Percentiles rank a stretch among this genome's conserved stretches.
These are phyloP conservation scores for Dacryopinax primogenitus DNA, from an alignment of 768 basidiomycete genomes.

Conservation along the genomic window DNA sequence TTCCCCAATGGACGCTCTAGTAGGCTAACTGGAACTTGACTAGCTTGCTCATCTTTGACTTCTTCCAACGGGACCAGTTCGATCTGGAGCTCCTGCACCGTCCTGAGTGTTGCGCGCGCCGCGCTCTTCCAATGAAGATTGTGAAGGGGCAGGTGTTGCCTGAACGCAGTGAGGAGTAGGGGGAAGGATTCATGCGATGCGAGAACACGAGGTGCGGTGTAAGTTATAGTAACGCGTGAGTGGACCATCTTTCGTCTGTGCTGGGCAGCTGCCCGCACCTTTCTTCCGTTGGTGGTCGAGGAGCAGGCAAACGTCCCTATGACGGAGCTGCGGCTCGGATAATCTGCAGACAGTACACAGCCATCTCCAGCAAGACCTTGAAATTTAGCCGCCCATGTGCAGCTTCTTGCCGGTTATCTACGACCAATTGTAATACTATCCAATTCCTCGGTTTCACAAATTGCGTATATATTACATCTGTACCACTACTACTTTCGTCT, in stretches of 20 bases:
- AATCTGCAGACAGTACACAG: neutral
- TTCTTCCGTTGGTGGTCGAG: neutral
- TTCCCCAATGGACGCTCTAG: slow-evolving; percentile 81
- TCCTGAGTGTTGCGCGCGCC: slow-evolving; percentile 57
- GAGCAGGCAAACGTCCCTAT: neutral
- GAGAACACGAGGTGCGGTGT: neutral
- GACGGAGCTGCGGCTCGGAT: neutral
- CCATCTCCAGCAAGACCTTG: slow-evolving; percentile 1
- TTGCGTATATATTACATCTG: neutral
- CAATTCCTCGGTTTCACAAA: neutral
- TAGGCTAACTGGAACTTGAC: slow-evolving; percentile 62
- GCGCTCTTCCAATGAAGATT: slow-evolving; percentile 87
- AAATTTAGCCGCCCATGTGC: neutral
- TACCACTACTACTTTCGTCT: neutral
- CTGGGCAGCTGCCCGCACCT: neutral
- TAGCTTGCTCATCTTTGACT: slow-evolving; percentile 57
- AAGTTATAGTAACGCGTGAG: neutral
- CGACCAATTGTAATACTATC: neutral
- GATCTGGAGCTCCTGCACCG: slow-evolving; percentile 80
- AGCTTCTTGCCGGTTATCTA: neutral
- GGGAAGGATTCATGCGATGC: neutral
- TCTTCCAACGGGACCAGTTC: slow-evolving; percentile 55
- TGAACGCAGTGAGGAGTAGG: neutral
- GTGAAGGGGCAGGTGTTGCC: slow-evolving; percentile 48
- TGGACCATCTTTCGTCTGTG: neutral